phyloP scores from a whole-genome alignment of 1,284 basidiomycete species.

The Sparassis latifolia region DNA sequence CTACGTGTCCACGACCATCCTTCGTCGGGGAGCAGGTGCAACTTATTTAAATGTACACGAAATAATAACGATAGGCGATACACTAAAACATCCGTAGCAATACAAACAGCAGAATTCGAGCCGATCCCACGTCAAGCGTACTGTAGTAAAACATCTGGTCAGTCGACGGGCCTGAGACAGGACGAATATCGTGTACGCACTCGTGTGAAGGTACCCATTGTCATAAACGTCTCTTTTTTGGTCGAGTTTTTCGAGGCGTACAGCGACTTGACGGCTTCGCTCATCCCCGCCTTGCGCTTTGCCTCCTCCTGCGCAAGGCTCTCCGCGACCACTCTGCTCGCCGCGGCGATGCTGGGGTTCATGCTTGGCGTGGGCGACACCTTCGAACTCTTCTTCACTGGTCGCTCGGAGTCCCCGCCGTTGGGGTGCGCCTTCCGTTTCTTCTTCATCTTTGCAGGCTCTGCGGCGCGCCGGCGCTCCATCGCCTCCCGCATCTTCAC shows the following conservation, averaged over 20 bases:
- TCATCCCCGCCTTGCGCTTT: constrained; percentile 72
- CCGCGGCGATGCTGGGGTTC: constrained; percentile 49
- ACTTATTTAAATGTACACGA: too few relatives aligned
- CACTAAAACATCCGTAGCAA: too few relatives aligned
- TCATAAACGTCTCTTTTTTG: constrained; percentile 77
- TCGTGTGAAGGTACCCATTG: constrained; percentile 75
- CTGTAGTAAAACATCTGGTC: constrained; percentile 1
- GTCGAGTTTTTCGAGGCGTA: constrained; percentile 48
- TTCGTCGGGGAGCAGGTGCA: too few relatives aligned
- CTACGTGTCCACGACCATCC: too few relatives aligned
- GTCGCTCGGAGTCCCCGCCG: constrained; percentile 23
- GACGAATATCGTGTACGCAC: constrained; percentile 35
- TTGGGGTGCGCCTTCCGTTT: constrained; percentile 51
- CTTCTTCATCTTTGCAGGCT: constrained; percentile 55
- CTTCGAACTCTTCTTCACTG: constrained; percentile 27
- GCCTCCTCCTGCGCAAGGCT: constrained; percentile 66
- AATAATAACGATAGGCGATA: too few relatives aligned
- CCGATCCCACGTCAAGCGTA: constrained; percentile 8
- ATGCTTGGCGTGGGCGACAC: constrained; percentile 32
- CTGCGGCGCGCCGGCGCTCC: constrained; percentile 46
- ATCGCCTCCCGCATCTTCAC: constrained; percentile 45
- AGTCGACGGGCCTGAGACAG: not conserved
- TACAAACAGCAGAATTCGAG: too few relatives aligned
- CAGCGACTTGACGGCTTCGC: constrained; percentile 65
- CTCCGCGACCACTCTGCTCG: constrained; percentile 54